These are phyloP conservation scores for Pilaira anomala DNA, from an alignment of 192 early-diverging fungal species.

Conservation along the genomic window DNA sequence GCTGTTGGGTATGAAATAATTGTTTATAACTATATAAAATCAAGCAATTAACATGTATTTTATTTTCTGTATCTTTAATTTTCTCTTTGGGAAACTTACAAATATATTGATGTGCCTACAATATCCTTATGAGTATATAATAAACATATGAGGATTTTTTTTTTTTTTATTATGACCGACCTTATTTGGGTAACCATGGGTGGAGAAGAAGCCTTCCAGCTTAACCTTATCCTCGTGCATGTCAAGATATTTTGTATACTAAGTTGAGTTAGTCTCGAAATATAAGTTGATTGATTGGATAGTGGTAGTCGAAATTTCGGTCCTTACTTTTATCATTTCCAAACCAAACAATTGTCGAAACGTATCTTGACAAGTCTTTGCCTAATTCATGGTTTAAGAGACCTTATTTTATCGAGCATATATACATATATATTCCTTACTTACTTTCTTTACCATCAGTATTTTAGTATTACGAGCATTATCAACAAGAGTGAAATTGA, in stretches of 20 bases:
- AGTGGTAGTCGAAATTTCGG: no score
- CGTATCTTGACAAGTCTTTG: slow-evolving; percentile 9
- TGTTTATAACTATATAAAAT: slow-evolving; percentile 45
- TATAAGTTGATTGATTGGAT: not conserved
- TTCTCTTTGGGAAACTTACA: slow-evolving; percentile 33
- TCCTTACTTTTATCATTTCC: slow-evolving; percentile 39
- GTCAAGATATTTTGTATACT: not conserved
- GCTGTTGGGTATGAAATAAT: slow-evolving; percentile 37
- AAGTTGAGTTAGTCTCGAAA: not conserved
- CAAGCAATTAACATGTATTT: no score
- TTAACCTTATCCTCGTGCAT: slow-evolving; percentile 17
- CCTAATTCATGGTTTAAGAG: no score
- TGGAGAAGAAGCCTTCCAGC: slow-evolving; percentile 42
- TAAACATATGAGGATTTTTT: no score
- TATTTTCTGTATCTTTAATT: no score
- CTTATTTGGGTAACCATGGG: slow-evolving; percentile 34
- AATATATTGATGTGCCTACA: slow-evolving; percentile 52
- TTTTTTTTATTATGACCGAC: slow-evolving; percentile 13
- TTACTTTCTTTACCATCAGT: slow-evolving; percentile 36
- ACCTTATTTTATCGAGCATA: no score
- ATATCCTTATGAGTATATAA: no score
- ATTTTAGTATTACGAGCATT: slow-evolving; percentile 31
- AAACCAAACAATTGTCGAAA: slow-evolving; percentile 55
- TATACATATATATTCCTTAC: no score
- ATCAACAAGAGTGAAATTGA: slow-evolving; percentile 42